phyloP scores from a whole-genome alignment of 768 basidiomycete species.

The Ramaria rubella region DNA sequence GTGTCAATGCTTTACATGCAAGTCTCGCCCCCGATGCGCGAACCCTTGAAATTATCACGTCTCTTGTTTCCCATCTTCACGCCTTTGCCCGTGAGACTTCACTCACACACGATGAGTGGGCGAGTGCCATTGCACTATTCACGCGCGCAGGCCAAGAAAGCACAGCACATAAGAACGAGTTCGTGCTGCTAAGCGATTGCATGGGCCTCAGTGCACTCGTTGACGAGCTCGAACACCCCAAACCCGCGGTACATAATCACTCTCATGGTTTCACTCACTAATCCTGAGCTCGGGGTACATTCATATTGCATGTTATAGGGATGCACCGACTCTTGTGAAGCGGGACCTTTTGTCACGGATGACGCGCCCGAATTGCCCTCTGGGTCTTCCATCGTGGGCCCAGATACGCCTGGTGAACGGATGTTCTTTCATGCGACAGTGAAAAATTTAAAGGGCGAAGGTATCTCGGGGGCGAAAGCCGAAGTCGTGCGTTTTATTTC shows the following conservation, averaged over 20 bases:
- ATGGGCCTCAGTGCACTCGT: conserved; percentile 33
- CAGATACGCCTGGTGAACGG: conserved; percentile 25
- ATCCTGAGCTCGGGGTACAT: too few relatives aligned
- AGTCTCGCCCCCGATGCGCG: conserved; percentile 25
- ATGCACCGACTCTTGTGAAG: conserved; percentile 28
- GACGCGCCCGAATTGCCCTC: conserved; percentile 27
- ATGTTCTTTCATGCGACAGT: conserved; percentile 32
- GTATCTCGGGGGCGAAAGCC: conserved; percentile 25
- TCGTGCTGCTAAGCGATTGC: conserved; percentile 35
- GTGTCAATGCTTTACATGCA: conserved; percentile 25
- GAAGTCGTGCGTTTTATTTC: conserved; percentile 25
- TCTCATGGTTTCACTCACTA: too few relatives aligned
- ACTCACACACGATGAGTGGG: conserved; percentile 36
- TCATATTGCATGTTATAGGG: conserved; percentile 14
- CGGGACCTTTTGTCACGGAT: conserved; percentile 30
- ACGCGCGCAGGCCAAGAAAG: conserved; percentile 35
- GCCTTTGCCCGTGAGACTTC: conserved; percentile 32
- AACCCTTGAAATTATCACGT: conserved; percentile 25
- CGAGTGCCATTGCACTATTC: conserved; percentile 30
- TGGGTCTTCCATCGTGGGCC: conserved; percentile 20
- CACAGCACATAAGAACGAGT: conserved; percentile 32
- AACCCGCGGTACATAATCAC: conserved; percentile 19
- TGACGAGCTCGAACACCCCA: conserved; percentile 32
- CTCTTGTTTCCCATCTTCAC: conserved; percentile 30
- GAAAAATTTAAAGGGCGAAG: conserved; percentile 30